phyloP scores from a whole-genome alignment of 345 rosid species.

The Populus pruinosa region DNA sequence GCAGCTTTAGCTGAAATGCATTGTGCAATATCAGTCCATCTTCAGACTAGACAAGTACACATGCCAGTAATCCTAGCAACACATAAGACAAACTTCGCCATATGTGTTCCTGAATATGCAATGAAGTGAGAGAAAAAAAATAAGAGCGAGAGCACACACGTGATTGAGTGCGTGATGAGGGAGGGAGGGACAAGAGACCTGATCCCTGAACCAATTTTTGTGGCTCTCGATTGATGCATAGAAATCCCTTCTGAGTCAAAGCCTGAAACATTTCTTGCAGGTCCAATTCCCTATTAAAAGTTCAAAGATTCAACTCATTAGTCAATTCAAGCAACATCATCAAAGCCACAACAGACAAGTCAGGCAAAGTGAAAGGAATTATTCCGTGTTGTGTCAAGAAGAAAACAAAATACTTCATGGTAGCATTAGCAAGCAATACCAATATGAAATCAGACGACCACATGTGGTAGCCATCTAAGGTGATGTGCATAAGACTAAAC shows the following conservation, averaged over 20 bases:
- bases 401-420: neutral
- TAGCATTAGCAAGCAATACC: neutral
- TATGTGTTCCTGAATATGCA: no score
- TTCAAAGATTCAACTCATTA: conserved; percentile 15
- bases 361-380: neutral
- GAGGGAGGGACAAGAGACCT: conserved; percentile 7
- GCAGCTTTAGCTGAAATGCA: neutral
- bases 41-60: neutral
- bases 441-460: neutral
- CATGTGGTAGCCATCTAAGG: neutral
- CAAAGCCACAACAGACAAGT: neutral
- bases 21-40: neutral
- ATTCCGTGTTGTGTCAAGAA: neutral
- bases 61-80: neutral
- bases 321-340: conserved; percentile 16
- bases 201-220: conserved; percentile 11
- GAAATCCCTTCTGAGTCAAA: conserved; percentile 21
- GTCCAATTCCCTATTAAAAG: conserved; percentile 17
- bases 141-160: no score
- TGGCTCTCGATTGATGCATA: conserved; percentile 18
- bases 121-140: neutral
- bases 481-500: neutral
- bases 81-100: neutral
- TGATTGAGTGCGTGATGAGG: neutral
- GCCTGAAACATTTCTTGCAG: conserved; percentile 14